Percentiles rank a stretch among this genome's conserved stretches.
These are phyloP conservation scores for Styphnolobium japonicum DNA, from an alignment of 306 rosid genomes.

Conservation along the genomic window DNA sequence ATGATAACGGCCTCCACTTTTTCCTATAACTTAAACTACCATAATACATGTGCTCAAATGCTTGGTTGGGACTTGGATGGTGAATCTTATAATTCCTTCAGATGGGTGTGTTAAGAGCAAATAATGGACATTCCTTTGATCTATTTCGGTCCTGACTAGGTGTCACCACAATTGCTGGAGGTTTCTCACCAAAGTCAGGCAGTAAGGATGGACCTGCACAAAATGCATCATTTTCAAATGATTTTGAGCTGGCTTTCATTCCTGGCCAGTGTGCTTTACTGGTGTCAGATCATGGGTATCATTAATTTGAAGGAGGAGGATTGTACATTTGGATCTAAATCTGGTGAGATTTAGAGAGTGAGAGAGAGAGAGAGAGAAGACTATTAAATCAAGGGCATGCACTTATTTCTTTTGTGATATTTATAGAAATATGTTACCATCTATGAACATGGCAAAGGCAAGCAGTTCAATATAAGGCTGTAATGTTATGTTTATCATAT, in stretches of 20 bases:
- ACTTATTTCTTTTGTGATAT: background rate
- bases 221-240: slow-evolving; percentile 54
- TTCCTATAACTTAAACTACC: background rate
- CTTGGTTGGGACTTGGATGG: background rate
- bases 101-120: background rate
- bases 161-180: slow-evolving; percentile 79
- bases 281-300: slow-evolving; percentile 56
- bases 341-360: slow-evolving; percentile 54
- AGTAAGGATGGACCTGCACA: slow-evolving; percentile 59
- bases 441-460: too few species aligned
- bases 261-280: slow-evolving; percentile 51
- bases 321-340: slow-evolving; percentile 42
- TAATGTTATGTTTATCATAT: background rate
- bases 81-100: background rate
- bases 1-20: background rate
- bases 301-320: slow-evolving; percentile 63
- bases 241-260: slow-evolving; percentile 56
- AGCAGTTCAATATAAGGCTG: background rate
- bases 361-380: too few species aligned
- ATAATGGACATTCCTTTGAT: slow-evolving; percentile 8
- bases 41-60: background rate
- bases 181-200: slow-evolving; percentile 35
- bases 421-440: background rate
- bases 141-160: slow-evolving; percentile 38
- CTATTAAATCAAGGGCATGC: too few species aligned